A percentile compares a stretch with the other conserved stretches of the same genome.
phyloP scores from a whole-genome alignment of 371 early-diverging fungal species.

The Choanephora cucurbitarum region DNA sequence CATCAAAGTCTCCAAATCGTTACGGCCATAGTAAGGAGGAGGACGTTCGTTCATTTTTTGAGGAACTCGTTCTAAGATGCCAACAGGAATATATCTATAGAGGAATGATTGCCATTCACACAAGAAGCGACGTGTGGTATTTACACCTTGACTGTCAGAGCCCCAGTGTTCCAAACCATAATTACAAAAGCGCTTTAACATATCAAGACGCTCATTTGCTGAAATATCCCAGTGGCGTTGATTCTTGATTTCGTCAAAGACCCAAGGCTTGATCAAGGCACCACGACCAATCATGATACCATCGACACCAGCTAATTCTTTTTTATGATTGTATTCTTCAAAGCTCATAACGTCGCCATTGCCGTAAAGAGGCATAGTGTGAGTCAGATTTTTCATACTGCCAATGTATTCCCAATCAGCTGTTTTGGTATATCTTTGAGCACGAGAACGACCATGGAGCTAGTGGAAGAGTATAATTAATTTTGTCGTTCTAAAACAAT shows the following conservation, averaged over 20 bases:
- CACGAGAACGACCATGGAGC: conserved; percentile 91
- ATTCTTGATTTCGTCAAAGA: conserved; percentile 92
- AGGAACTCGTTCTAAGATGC: conserved; percentile 88
- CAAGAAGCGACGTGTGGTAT: conserved; percentile 84
- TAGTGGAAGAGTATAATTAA: conserved; percentile 10
- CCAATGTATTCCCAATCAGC: conserved; percentile 94
- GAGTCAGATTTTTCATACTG: conserved; percentile 50
- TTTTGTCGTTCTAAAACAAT: background rate
- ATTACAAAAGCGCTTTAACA: conserved; percentile 79
- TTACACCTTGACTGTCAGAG: conserved; percentile 86
- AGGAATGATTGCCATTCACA: conserved; percentile 93
- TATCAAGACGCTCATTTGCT: conserved; percentile 87
- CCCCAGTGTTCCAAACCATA: conserved; percentile 97
- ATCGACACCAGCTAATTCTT: conserved; percentile 67
- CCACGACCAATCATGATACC: conserved; percentile 92
- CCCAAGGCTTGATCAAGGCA: conserved; percentile 96
- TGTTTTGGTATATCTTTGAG: conserved; percentile 88
- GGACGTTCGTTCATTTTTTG: conserved; percentile 92
- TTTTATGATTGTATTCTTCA: conserved; percentile 78
- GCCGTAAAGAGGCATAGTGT: conserved; percentile 63
- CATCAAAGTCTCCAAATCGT: conserved; percentile 95
- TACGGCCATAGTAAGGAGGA: conserved; percentile 82
- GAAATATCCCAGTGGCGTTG: conserved; percentile 91
- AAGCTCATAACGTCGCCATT: conserved; percentile 93
- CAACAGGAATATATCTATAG: conserved; percentile 84